Percentiles rank a stretch among this genome's conserved stretches.
phyloP scores from a whole-genome alignment of 768 basidiomycete species.

The Peribolospora kevripleyi region DNA sequence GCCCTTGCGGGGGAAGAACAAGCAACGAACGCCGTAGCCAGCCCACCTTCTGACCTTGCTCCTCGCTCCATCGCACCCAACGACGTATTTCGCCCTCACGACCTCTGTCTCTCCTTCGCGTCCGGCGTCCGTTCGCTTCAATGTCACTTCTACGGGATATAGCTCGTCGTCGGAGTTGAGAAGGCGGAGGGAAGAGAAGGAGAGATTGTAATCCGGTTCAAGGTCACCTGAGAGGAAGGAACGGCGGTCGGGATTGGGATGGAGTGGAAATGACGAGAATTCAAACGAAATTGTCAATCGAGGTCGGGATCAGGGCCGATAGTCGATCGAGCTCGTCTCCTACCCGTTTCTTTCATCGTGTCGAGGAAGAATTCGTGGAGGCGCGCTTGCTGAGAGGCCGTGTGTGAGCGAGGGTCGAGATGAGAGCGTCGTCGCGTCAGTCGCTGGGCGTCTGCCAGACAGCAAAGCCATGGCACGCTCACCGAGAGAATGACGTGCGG shows the following conservation, averaged over 20 bases:
- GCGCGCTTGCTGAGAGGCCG: no score
- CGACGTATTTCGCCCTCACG: not conserved
- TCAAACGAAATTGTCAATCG: not conserved
- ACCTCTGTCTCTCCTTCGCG: not conserved
- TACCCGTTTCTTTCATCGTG: not conserved
- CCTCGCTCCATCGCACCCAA: not conserved
- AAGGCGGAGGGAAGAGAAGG: no score
- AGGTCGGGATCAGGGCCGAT: not conserved
- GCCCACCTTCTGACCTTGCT: not conserved
- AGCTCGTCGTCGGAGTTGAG: not conserved
- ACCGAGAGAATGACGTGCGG: not conserved
- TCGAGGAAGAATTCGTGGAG: not conserved
- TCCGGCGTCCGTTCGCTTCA: not conserved
- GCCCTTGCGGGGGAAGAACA: no score
- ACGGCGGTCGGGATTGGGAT: not conserved
- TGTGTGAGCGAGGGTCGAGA: not conserved
- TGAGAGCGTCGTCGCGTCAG: no score
- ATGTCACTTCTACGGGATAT: not conserved
- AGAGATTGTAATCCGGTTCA: not conserved
- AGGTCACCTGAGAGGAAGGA: not conserved
- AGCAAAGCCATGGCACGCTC: no score
- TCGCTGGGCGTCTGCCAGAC: no score
- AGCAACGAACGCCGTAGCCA: not conserved
- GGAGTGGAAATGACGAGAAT: not conserved
- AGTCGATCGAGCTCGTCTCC: no score